Base-by-base conservation (phyloP, 805 yeast species). In the Yamadazyma nakazawae region DNA sequence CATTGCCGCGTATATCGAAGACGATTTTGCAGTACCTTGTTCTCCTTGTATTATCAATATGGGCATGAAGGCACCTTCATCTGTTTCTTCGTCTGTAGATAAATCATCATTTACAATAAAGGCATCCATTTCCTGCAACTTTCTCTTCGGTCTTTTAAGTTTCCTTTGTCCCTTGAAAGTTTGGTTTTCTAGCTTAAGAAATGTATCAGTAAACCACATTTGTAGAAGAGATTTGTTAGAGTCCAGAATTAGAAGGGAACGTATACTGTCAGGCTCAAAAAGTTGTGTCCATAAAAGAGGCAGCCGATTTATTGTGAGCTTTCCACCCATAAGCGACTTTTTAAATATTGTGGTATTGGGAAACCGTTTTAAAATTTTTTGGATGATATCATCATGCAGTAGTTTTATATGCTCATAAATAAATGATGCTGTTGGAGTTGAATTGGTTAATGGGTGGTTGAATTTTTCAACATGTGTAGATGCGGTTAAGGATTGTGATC, bases 21-120 rank as follows among this genome's bases (percentile, higher is more conserved):
- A 74, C 0, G 94, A 84, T 60, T 92, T 92, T 2, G 97, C 95
- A 10, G 80, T 72, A 0, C 96, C 96, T 0, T 73, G 59, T 0
- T 82, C 79, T 0, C 99, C 99, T 47, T 75, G 69, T 2, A 88
- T 56, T 11, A 88, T 78, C 59, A 85, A 63, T 2, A 86, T 59
- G 0, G 94, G 92, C 1, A 81, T 76, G 57, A 76, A 82, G 0
- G 63, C 54, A 10, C 69, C 74, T 26, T 67, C 72, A 6, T 62
- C 68, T 1, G 66, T 61, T 10, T 56, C 62, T 13, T 59, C 63
- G 4, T 49, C 58, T n/a, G 21, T 45, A 13, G 9, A 32, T 21
- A 38, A 16, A 36, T 49, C 54, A 47, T 68, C 74, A 47, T 63
- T 60, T 7, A 74, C 76, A 7, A 77, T 63, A 45, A 77, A 78